A percentile compares a stretch with the other conserved stretches of the same genome.
Evolutionary conservation across 345 rosid genomes (phyloP).

Genomic region (Hevea brasiliensis): DNA sequence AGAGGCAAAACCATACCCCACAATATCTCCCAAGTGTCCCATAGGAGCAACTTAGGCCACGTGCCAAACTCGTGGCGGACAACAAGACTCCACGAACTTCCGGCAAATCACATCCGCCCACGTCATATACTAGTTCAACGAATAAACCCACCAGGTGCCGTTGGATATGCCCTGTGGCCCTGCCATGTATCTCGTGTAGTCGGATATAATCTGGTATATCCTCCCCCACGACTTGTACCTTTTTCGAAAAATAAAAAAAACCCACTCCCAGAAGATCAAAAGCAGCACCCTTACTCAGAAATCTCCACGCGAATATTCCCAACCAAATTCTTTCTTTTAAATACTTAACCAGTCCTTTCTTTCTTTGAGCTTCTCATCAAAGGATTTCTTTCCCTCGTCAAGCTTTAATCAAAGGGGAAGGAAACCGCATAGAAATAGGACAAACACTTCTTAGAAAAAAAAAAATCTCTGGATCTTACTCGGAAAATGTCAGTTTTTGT

Average conservation of each 20-base stretch:
- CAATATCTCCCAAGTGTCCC: neutral
- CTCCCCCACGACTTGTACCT: neutral
- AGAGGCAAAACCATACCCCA: slow-evolving; percentile 16
- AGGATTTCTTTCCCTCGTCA: neutral
- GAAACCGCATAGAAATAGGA: too few relatives aligned
- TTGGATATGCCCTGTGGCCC: slow-evolving; percentile 48
- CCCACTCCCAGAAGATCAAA: neutral
- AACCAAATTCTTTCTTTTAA: slow-evolving; percentile 19
- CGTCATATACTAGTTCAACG: slow-evolving; percentile 2
- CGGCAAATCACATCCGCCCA: slow-evolving; percentile 21
- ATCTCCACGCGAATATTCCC: slow-evolving; percentile 37
- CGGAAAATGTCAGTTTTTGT: slow-evolving; percentile 34
- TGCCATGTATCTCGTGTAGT: neutral
- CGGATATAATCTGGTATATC: slow-evolving; percentile 35
- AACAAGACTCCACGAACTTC: neutral
- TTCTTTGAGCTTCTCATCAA: neutral
- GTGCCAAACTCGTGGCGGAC: neutral
- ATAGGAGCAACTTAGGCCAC: neutral
- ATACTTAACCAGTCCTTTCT: slow-evolving; percentile 3
- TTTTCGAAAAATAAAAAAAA: too few relatives aligned
- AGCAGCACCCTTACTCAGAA: neutral
- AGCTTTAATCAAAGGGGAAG: neutral
- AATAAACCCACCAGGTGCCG: slow-evolving; percentile 35
- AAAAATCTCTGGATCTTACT: neutral
- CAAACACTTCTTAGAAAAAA: too few relatives aligned